These are phyloP conservation scores for Barbatosphaeria neglecta DNA, from an alignment of 495 filamentous ascomycete genomes.

Conservation along the genomic window DNA sequence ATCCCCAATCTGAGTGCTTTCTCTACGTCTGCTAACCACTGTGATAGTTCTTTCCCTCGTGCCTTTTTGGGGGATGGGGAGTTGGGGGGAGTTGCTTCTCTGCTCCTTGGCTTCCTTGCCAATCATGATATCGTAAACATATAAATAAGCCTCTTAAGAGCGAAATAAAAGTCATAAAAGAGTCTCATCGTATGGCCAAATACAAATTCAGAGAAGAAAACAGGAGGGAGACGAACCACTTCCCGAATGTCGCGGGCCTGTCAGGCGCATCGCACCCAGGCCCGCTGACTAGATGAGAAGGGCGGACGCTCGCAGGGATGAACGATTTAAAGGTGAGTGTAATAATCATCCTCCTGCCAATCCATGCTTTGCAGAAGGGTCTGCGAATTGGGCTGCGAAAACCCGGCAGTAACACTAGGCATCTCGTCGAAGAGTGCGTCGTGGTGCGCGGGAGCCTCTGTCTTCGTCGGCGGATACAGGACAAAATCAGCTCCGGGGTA, in stretches of 20 bases:
- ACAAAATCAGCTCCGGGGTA: constrained; percentile 18
- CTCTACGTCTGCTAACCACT: too few species aligned
- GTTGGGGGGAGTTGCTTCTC: not conserved
- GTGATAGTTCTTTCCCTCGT: not conserved
- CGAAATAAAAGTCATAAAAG: not conserved
- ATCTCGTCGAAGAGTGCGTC: constrained; percentile 25
- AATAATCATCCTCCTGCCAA: constrained; percentile 28
- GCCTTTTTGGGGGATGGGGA: too few species aligned
- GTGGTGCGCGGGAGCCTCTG: constrained; percentile 18
- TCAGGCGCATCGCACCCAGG: not conserved
- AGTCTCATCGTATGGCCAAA: not conserved
- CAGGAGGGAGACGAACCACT: too few species aligned
- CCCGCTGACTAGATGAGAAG: not conserved
- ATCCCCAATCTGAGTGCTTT: too few species aligned
- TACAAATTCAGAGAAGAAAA: not conserved
- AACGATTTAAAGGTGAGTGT: too few species aligned
- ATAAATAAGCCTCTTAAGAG: not conserved
- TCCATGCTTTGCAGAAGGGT: constrained; percentile 25
- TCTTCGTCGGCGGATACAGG: constrained; percentile 15
- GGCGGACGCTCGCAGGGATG: too few species aligned
- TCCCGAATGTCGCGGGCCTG: not conserved
- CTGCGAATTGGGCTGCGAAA: constrained; percentile 29
- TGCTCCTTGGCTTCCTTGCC: not conserved
- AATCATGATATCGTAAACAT: not conserved
- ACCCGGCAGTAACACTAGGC: constrained; percentile 24